Conservation (phyloP, 2,329 filamentous ascomycete species). For the Fusarium solani-melongenae region DNA sequence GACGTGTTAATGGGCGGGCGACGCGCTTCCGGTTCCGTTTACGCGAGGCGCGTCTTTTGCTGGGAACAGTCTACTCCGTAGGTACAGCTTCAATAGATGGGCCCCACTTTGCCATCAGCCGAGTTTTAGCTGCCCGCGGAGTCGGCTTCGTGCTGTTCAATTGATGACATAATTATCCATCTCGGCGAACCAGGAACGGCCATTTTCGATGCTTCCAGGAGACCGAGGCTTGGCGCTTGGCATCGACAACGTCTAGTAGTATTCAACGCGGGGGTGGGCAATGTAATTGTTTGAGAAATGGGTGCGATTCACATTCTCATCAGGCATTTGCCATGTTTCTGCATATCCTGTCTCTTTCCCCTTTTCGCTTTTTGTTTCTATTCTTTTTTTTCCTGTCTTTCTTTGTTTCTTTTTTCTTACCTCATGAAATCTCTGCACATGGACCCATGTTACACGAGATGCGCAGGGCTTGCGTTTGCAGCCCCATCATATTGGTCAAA, state of each 20-base stretch:
- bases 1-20: not conserved
- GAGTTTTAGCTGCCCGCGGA: not conserved
- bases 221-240: slow-evolving; percentile 1
- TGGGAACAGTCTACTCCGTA: not conserved
- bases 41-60: not conserved
- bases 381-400: not conserved
- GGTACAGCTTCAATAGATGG: not conserved
- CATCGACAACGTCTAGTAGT: not conserved
- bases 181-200: slow-evolving; percentile 1
- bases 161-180: not conserved
- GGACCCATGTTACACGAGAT: not conserved
- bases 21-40: not conserved
- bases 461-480: not conserved
- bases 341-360: not conserved
- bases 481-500: not conserved
- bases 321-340: not conserved
- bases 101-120: not conserved
- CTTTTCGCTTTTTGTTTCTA: not conserved
- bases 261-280: not conserved
- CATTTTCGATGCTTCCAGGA: not conserved
- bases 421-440: not conserved
- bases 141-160: not conserved
- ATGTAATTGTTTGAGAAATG: not conserved
- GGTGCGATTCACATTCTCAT: not conserved
- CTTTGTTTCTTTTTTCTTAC: not conserved